These are phyloP conservation scores for Dryas integrifolia DNA, from an alignment of 331 rosid genomes.

Conservation along the genomic window DNA sequence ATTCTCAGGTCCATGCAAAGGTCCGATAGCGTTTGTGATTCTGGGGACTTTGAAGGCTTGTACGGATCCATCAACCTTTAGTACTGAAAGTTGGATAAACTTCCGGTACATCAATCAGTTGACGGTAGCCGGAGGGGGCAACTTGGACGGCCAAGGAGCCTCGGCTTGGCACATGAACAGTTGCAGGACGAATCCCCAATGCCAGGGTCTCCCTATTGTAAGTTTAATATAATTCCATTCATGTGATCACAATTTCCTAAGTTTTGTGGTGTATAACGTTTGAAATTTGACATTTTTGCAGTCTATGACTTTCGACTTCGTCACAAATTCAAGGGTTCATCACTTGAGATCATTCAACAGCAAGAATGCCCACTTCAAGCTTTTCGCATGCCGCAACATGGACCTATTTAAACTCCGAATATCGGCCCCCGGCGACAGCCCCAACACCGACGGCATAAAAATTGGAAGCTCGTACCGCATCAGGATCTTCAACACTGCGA, in stretches of 20 bases:
- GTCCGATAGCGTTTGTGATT: slow-evolving; percentile 28
- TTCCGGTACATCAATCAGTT: slow-evolving; percentile 34
- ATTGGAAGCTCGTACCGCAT: slow-evolving; percentile 31
- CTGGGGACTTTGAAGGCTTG: slow-evolving; percentile 32
- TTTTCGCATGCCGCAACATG: slow-evolving; percentile 29
- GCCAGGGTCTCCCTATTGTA: slow-evolving; percentile 34
- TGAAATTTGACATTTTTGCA: neutral
- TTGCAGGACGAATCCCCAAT: slow-evolving; percentile 22
- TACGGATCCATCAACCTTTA: slow-evolving; percentile 15
- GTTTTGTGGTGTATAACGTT: too few relatives aligned
- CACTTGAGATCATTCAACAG: slow-evolving; percentile 28
- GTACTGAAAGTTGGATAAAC: slow-evolving; percentile 25
- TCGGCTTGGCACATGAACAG: slow-evolving; percentile 37
- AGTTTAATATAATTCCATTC: neutral
- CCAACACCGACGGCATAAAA: slow-evolving; percentile 41
- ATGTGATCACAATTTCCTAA: too few relatives aligned
- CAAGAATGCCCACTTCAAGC: slow-evolving; percentile 30
- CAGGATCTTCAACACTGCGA: slow-evolving; percentile 8
- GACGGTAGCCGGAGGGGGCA: slow-evolving; percentile 40
- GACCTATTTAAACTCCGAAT: slow-evolving; percentile 21
- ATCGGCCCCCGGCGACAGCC: slow-evolving; percentile 36
- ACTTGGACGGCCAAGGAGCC: slow-evolving; percentile 40
- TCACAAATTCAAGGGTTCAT: slow-evolving; percentile 23
- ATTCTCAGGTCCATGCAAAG: slow-evolving; percentile 42
- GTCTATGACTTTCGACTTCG: slow-evolving; percentile 32